Evolutionary conservation across 805 yeast genomes (phyloP).

Genomic region (Tetrapisispora pingtungensis): DNA sequence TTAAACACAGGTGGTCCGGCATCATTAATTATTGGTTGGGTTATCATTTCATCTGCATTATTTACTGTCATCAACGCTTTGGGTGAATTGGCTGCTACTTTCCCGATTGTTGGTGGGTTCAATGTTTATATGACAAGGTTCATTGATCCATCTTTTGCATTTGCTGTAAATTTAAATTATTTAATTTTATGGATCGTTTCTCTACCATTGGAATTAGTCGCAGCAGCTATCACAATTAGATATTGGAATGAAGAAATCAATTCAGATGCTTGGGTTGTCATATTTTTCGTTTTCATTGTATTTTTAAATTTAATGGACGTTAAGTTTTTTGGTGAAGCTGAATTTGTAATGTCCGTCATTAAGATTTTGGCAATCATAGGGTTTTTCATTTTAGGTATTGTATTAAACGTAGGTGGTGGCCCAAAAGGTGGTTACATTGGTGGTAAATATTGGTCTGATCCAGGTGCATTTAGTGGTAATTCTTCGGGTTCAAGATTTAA

Average conservation of each 20-base stretch:
- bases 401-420: conserved; percentile 41
- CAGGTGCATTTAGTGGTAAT: conserved; percentile 54
- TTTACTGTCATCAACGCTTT: conserved; percentile 47
- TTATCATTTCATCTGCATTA: conserved; percentile 46
- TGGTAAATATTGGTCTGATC: conserved; percentile 38
- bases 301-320: conserved; percentile 44
- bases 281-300: conserved; percentile 40
- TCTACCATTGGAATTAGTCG: conserved; percentile 51
- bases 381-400: conserved; percentile 45
- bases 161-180: conserved; percentile 44
- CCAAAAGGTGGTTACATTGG: conserved; percentile 33
- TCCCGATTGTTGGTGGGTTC: conserved; percentile 46
- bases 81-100: conserved; percentile 45
- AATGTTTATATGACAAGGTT: conserved; percentile 41
- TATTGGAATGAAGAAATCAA: conserved; percentile 43
- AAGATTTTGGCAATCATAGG: conserved; percentile 42
- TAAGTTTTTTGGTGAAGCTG: conserved; percentile 47
- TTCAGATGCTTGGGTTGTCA: conserved; percentile 53
- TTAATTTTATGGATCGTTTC: conserved; percentile 47
- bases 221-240: conserved; percentile 46
- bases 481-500: conserved; percentile 33
- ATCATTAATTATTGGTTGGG: conserved; percentile 47
- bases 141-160: conserved; percentile 47
- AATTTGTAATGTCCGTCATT: conserved; percentile 40
- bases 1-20: conserved; percentile 56